A percentile compares a stretch with the other conserved stretches of the same genome.
phyloP scores from a whole-genome alignment of 2,329 filamentous ascomycete species.

The Xylaria sp. region DNA sequence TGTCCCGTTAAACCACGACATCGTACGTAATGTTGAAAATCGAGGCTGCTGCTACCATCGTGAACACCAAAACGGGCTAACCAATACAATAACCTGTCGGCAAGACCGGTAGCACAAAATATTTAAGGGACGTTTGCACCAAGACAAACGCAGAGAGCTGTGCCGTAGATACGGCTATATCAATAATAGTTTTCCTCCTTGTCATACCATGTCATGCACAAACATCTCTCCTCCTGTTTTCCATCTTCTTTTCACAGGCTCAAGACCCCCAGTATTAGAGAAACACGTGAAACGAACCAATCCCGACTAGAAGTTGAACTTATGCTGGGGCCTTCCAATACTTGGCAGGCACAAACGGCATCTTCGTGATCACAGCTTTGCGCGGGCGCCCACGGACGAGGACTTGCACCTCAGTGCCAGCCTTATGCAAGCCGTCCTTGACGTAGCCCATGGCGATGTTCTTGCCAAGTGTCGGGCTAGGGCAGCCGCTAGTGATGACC shows the following conservation, averaged over 20 bases:
- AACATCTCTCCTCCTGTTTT: neutral
- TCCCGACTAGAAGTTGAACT: neutral
- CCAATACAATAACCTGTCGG: neutral
- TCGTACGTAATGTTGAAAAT: constrained; percentile 23
- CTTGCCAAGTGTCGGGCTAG: constrained; percentile 81
- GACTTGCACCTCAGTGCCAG: constrained; percentile 80
- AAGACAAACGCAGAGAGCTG: neutral
- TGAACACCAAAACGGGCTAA: no score
- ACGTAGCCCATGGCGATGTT: constrained; percentile 98
- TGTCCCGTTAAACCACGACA: neutral
- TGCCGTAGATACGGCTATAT: neutral
- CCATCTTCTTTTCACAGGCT: neutral
- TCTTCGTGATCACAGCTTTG: constrained; percentile 78
- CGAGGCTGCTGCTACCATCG: neutral
- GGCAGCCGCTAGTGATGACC: constrained; percentile 85
- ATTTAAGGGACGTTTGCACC: neutral
- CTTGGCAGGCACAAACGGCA: constrained; percentile 85
- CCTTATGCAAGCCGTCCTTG: constrained; percentile 80
- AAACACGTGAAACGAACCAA: neutral
- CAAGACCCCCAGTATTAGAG: neutral
- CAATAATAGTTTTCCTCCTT: neutral
- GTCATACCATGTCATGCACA: neutral
- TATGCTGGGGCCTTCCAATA: constrained; percentile 63
- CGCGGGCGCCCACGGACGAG: constrained; percentile 78
- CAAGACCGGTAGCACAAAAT: neutral